Conservation (phyloP, 495 filamentous ascomycete species). For the Beverwykella pulmonaria region DNA sequence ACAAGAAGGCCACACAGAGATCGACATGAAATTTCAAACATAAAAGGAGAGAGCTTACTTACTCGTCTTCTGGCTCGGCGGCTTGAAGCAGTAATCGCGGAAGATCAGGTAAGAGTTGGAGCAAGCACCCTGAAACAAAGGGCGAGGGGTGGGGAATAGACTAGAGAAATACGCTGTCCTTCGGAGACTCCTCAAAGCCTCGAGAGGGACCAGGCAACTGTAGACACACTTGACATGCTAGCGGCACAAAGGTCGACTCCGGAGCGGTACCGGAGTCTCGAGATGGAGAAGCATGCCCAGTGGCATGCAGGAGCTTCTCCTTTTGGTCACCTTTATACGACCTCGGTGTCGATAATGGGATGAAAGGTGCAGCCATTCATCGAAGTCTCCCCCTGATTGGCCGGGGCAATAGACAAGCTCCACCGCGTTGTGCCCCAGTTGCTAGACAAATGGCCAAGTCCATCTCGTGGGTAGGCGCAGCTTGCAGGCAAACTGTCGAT, state of each 20-base stretch:
- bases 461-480: neutral
- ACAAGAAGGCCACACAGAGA: too few species aligned
- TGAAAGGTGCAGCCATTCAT: neutral
- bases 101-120: neutral
- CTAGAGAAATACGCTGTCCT: constrained; percentile 13
- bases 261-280: constrained; percentile 5
- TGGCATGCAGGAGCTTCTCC: neutral
- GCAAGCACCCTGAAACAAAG: neutral
- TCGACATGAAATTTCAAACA: neutral
- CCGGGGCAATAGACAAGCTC: neutral
- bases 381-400: neutral
- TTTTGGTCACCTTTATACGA: constrained; percentile 11
- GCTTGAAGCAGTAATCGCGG: constrained; percentile 6
- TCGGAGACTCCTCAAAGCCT: neutral
- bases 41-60: neutral
- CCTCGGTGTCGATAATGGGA: neutral
- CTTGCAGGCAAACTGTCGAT: neutral
- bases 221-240: neutral
- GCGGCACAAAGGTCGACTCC: neutral
- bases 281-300: neutral
- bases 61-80: constrained; percentile 6
- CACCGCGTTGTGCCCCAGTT: neutral
- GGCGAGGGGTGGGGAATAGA: neutral
- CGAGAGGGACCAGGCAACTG: constrained; percentile 6
- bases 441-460: neutral